A percentile compares a stretch with the other conserved stretches of the same genome.
Conservation (phyloP, 2,329 filamentous ascomycete genomes). For the Cordyceps sp. region DNA sequence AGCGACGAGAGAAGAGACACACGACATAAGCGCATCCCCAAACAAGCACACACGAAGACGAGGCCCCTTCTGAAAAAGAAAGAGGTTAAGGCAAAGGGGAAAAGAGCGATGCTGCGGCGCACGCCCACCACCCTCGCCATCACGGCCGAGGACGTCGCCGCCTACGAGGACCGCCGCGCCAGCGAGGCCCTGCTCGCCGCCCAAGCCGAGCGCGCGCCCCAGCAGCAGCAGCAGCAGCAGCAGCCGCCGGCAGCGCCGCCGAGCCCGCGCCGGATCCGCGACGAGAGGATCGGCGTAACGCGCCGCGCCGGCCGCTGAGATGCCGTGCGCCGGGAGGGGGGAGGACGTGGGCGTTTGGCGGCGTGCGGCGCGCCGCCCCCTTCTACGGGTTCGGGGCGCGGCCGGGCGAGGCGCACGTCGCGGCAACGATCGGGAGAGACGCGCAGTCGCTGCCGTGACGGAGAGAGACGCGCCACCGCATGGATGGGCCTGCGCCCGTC, state of each 20-base stretch:
- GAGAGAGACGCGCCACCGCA: no score
- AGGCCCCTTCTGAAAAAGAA: not conserved
- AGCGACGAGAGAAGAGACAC: no score
- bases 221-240: slow-evolving; percentile 5
- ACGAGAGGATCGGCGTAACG: slow-evolving; percentile 21
- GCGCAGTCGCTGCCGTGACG: no score
- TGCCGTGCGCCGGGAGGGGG: no score
- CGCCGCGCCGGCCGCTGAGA: slow-evolving; percentile 8
- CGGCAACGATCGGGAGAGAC: no score
- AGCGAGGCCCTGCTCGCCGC: slow-evolving; percentile 19
- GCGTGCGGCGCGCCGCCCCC: no score
- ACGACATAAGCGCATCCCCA: not conserved
- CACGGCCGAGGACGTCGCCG: slow-evolving; percentile 52
- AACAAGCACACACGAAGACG: no score
- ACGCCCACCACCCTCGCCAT: slow-evolving; percentile 51
- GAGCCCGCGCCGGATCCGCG: slow-evolving; percentile 13
- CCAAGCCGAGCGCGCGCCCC: slow-evolving; percentile 13
- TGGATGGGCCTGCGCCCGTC: no score
- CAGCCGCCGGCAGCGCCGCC: no score
- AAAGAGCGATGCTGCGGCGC: slow-evolving; percentile 42
- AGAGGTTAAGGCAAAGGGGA: not conserved
- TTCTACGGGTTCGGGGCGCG: no score
- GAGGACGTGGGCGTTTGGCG: no score
- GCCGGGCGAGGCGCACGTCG: no score
- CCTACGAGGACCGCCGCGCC: slow-evolving; percentile 48